These are phyloP conservation scores for Pyrenophora graminea DNA, from an alignment of 2,329 filamentous ascomycete genomes.

Conservation along the genomic window DNA sequence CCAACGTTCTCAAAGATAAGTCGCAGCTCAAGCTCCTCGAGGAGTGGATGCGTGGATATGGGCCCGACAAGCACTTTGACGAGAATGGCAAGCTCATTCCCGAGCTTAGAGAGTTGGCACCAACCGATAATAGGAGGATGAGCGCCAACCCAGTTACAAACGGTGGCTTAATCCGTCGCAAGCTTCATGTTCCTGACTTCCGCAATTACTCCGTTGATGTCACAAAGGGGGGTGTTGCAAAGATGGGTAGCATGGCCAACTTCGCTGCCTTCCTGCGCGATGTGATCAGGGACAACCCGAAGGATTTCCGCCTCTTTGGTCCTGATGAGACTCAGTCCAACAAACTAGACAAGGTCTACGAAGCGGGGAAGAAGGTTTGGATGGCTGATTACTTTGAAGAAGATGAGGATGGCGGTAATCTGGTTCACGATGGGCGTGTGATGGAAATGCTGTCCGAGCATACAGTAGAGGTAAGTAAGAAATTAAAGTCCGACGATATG, in stretches of 20 bases:
- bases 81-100: slow-evolving; percentile 65
- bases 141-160: slow-evolving; percentile 77
- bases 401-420: slow-evolving; percentile 73
- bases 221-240: slow-evolving; percentile 62
- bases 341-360: slow-evolving; percentile 73
- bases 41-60: slow-evolving; percentile 76
- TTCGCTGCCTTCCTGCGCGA: slow-evolving; percentile 71
- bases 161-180: slow-evolving; percentile 68
- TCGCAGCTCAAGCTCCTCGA: slow-evolving; percentile 71
- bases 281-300: slow-evolving; percentile 66
- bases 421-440: slow-evolving; percentile 69
- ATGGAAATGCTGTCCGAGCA: slow-evolving; percentile 88
- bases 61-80: slow-evolving; percentile 72
- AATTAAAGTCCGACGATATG: not conserved
- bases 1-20: slow-evolving; percentile 68
- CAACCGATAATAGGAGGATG: slow-evolving; percentile 70
- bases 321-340: slow-evolving; percentile 84
- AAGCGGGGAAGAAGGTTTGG: slow-evolving; percentile 79
- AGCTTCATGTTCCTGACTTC: slow-evolving; percentile 72
- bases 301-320: slow-evolving; percentile 75
- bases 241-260: slow-evolving; percentile 69
- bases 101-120: slow-evolving; percentile 67
- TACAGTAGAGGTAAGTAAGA: slow-evolving; percentile 63
- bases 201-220: slow-evolving; percentile 67
- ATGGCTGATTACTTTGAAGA: slow-evolving; percentile 78